phyloP scores from a whole-genome alignment of 306 rosid species.

The Glycine tomentella region DNA sequence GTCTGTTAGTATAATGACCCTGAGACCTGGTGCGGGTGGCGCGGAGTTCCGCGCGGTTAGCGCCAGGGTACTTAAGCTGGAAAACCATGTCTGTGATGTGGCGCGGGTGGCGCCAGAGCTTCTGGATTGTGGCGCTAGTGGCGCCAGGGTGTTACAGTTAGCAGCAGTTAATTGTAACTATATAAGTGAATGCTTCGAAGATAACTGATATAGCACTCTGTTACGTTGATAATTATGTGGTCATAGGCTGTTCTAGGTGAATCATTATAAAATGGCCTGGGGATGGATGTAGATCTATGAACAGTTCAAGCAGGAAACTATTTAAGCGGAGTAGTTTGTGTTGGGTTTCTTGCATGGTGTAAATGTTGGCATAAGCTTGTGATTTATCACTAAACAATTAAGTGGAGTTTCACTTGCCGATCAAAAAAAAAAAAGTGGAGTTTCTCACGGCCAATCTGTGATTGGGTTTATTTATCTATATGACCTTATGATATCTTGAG shows the following conservation, averaged over 20 bases:
- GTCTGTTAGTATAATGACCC: no score
- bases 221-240: conserved; percentile 18
- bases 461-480: neutral
- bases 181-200: neutral
- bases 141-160: no score
- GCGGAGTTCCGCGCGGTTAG: no score
- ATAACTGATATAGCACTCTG: conserved; percentile 9
- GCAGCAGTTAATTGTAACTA: neutral
- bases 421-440: no score
- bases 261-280: conserved; percentile 19
- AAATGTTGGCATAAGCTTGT: conserved; percentile 15
- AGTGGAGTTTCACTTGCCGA: conserved; percentile 33
- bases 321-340: conserved; percentile 6
- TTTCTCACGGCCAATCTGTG: conserved; percentile 17
- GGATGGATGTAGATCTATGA: conserved; percentile 23
- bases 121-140: no score
- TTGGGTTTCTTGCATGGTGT: conserved; percentile 31
- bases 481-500: conserved; percentile 22
- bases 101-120: no score
- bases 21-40: no score
- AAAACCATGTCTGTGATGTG: no score
- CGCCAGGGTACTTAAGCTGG: no score
- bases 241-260: conserved; percentile 23
- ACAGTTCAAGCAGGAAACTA: conserved; percentile 31
- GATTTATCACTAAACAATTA: conserved; percentile 34